Base-by-base conservation (phyloP, 352 stramenopile genomes). In the Plasmopara halstedii region DNA sequence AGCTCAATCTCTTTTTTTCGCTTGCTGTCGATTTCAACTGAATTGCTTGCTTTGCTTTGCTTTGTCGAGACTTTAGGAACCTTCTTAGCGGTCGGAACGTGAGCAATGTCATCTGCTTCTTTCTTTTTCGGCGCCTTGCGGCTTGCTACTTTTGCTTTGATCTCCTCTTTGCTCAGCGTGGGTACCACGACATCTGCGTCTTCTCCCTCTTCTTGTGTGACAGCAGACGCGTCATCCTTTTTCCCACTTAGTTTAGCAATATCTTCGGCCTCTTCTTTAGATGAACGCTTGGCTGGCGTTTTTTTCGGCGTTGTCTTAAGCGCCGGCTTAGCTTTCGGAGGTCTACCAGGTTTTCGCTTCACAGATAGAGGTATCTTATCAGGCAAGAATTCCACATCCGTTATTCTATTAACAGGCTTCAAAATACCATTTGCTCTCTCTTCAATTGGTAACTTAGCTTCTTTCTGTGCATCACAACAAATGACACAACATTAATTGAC, bases 1-100 rank as follows among this genome's bases (percentile, higher is more conserved):
- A 89, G 61, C 36, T 89, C 78, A 13, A 89, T 89, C 45, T 86
- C 74, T 21, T 87, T 86, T 61, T 87, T 86, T 9, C 77, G 66
- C 52, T 87, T 89, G 31, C 59, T 78, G 37, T 89, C 77, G 13
- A 87, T 72, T 7, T 87, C 73, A 20, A 41, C 18, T 0, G 52
- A 45, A 22, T 45, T 38, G 29, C 55, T 57, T 2, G 58, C 15
- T 46, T 82, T 78, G 2, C 35, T 31, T 5, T 50, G 51, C 43
- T 77, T 86, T 2, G 50, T 40, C 19, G 22, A 37, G 10, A 56
- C 18, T 40, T 70, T 77, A 0, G 38, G 14, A 1, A 51, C 26
- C 31, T 85, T 83, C 48, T 84, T 84, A 0, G 50, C 50, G 1
- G 46, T 47, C 3, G 7, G 38, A 35, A 17, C 58, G 34, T 44